Evolutionary conservation across 2,329 filamentous ascomycete species (phyloP).

Genomic region (Colletotrichum sp.): DNA sequence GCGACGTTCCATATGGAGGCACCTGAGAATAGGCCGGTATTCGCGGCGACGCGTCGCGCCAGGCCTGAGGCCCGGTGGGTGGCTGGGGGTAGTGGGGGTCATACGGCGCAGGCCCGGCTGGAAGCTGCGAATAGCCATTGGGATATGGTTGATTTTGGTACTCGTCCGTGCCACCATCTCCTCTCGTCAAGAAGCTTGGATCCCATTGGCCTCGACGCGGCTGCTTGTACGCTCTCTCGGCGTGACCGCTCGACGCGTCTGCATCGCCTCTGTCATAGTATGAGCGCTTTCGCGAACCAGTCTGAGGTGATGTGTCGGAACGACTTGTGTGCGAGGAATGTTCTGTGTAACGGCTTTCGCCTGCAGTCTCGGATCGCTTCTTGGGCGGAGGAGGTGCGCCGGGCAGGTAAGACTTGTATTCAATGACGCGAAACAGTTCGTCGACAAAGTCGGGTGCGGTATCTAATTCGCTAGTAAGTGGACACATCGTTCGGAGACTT

Average conservation of each 20-base stretch:
- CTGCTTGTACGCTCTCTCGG: slow-evolving; percentile 61
- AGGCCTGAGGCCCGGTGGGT: background rate
- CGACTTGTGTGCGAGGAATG: slow-evolving; percentile 17
- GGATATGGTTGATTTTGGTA: background rate
- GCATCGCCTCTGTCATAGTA: slow-evolving; percentile 32
- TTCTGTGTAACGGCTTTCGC: slow-evolving; percentile 10
- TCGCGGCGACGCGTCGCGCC: background rate
- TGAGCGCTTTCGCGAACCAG: slow-evolving; percentile 37
- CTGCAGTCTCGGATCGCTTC: slow-evolving; percentile 19
- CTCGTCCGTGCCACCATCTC: background rate
- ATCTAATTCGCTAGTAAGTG: background rate
- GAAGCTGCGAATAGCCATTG: slow-evolving; percentile 10
- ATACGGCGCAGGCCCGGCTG: slow-evolving; percentile 48
- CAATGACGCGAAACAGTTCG: slow-evolving; percentile 72
- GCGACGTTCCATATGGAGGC: background rate
- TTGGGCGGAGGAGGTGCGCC: slow-evolving; percentile 51
- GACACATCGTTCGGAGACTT: background rate
- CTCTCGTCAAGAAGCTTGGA: slow-evolving; percentile 28
- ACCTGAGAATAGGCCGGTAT: background rate
- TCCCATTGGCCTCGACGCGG: slow-evolving; percentile 54
- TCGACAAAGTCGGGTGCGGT: slow-evolving; percentile 45
- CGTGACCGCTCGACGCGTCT: slow-evolving; percentile 20
- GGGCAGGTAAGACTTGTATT: slow-evolving; percentile 65
- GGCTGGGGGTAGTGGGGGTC: slow-evolving; percentile 50
- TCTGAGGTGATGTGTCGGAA: slow-evolving; percentile 21